Evolutionary conservation across 2,329 filamentous ascomycete species (phyloP).

Genomic region (Nigrograna mackinnonii): DNA sequence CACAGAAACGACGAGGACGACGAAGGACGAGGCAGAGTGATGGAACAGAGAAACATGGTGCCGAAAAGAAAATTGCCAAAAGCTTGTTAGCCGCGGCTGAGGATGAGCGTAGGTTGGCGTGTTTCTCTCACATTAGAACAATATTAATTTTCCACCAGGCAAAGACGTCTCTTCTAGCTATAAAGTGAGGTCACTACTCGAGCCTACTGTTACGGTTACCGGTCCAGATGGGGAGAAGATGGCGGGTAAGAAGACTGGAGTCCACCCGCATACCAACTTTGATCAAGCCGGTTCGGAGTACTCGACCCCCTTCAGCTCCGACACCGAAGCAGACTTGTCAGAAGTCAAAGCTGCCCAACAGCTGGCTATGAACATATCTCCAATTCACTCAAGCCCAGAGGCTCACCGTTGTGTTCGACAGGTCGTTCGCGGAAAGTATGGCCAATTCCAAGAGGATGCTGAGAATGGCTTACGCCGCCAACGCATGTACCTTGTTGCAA

Average conservation of each 20-base stretch:
- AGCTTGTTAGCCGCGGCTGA: slow-evolving; percentile 75
- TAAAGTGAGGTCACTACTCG: slow-evolving; percentile 67
- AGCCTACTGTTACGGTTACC: slow-evolving; percentile 69
- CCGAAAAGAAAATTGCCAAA: slow-evolving; percentile 49
- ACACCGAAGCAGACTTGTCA: slow-evolving; percentile 80
- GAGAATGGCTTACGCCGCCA: slow-evolving; percentile 78
- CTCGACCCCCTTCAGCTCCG: slow-evolving; percentile 73
- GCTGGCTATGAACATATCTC: slow-evolving; percentile 78
- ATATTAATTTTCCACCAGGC: slow-evolving; percentile 45
- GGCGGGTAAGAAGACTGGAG: slow-evolving; percentile 56
- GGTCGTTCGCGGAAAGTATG: slow-evolving; percentile 86
- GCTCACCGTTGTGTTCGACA: slow-evolving; percentile 84
- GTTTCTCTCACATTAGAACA: background rate
- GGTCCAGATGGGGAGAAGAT: slow-evolving; percentile 64
- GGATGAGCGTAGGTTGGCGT: slow-evolving; percentile 68
- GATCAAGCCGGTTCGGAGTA: slow-evolving; percentile 66
- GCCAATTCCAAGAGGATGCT: slow-evolving; percentile 73
- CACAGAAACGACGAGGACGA: slow-evolving; percentile 43
- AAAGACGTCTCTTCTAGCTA: slow-evolving; percentile 57
- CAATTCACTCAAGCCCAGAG: slow-evolving; percentile 74
- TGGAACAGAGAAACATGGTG: slow-evolving; percentile 36
- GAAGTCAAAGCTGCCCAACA: slow-evolving; percentile 89
- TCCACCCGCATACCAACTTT: slow-evolving; percentile 85
- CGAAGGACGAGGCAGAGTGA: slow-evolving; percentile 38
- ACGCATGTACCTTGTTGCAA: slow-evolving; percentile 93